Conservation (phyloP, 371 early-diverging fungal species). For the Rhizopus arrhizus region DNA sequence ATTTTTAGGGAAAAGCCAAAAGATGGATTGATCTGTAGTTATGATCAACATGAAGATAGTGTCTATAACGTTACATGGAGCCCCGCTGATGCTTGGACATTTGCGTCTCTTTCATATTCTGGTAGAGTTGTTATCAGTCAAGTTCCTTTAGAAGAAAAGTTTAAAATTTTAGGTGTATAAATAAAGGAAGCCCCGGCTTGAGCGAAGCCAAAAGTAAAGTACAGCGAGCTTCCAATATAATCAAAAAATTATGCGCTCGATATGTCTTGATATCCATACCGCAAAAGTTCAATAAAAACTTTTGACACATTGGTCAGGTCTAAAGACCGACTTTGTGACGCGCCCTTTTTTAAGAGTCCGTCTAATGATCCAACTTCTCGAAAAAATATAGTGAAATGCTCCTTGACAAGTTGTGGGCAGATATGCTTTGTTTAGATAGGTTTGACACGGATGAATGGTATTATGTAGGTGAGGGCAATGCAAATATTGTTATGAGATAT, state of each 20-base stretch:
- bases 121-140: constrained; percentile 87
- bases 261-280: constrained; percentile 65
- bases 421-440: background rate
- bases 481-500: constrained; percentile 45
- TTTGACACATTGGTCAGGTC: constrained; percentile 37
- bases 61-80: constrained; percentile 92
- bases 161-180: constrained; percentile 76
- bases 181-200: constrained; percentile 42
- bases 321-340: constrained; percentile 30
- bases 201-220: constrained; percentile 44
- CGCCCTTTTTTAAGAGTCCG: constrained; percentile 49
- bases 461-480: constrained; percentile 56
- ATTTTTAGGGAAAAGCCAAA: constrained; percentile 53
- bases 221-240: constrained; percentile 29
- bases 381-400: too few relatives aligned
- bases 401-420: constrained; percentile 21
- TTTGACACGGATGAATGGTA: constrained; percentile 33
- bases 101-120: constrained; percentile 91
- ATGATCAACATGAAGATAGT: constrained; percentile 91
- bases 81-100: constrained; percentile 88
- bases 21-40: constrained; percentile 82
- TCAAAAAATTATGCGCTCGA: constrained; percentile 62
- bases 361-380: background rate
- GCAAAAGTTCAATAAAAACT: constrained; percentile 44
- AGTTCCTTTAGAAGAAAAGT: constrained; percentile 88